These are phyloP conservation scores for Amauroascus niger DNA, from an alignment of 2,329 filamentous ascomycete genomes.

Conservation along the genomic window DNA sequence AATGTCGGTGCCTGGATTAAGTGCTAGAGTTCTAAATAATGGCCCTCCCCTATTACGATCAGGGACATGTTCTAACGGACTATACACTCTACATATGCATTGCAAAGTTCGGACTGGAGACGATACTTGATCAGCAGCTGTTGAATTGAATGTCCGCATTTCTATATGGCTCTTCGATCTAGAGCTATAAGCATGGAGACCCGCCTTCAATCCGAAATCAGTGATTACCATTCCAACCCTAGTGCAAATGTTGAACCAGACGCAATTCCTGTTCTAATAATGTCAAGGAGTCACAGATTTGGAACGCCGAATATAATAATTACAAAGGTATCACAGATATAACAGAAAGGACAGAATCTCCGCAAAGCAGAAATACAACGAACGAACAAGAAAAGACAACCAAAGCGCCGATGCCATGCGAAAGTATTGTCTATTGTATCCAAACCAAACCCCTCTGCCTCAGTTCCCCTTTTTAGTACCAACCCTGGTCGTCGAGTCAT, in stretches of 20 bases:
- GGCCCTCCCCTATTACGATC: no score
- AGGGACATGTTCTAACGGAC: no score
- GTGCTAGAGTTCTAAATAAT: background rate
- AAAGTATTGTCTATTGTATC: slow-evolving; percentile 2
- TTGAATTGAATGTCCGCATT: no score
- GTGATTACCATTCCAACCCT: background rate
- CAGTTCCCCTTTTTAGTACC: background rate
- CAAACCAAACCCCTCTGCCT: background rate
- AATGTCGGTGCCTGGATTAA: slow-evolving; percentile 20
- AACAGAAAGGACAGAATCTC: no score
- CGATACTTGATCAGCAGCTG: no score
- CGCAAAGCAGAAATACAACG: background rate
- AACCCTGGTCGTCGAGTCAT: background rate
- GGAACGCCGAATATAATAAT: no score
- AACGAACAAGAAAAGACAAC: background rate
- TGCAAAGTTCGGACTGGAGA: no score
- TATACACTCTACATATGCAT: no score
- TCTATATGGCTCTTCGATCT: background rate
- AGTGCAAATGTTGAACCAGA: no score
- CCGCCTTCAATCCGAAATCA: background rate
- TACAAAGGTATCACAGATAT: background rate
- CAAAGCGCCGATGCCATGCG: slow-evolving; percentile 12
- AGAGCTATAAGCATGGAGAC: background rate
- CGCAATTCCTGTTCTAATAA: no score
- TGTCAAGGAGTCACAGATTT: no score